Evolutionary conservation across 768 basidiomycete genomes (phyloP).

Genomic region (Brasilioporus rufonigricans): DNA sequence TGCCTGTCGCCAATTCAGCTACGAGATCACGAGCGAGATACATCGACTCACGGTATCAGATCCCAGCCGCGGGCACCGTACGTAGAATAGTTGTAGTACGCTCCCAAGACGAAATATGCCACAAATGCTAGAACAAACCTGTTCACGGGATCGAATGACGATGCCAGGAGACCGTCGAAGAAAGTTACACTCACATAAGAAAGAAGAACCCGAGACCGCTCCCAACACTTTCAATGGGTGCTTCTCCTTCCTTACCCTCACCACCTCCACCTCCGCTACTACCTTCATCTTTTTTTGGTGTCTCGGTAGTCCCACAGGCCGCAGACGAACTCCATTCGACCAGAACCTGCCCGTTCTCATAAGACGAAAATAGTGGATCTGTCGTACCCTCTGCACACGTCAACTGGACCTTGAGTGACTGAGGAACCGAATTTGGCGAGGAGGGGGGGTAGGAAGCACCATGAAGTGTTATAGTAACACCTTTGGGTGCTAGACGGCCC

Average conservation of each 20-base stretch:
- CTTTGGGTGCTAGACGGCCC: slow-evolving; percentile 45
- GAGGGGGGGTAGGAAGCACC: slow-evolving; percentile 62
- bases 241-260: slow-evolving; percentile 18
- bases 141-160: slow-evolving; percentile 39
- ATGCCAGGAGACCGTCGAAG: slow-evolving; percentile 1
- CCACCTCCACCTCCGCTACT: slow-evolving; percentile 13
- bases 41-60: slow-evolving; percentile 74
- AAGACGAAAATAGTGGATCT: slow-evolving; percentile 54
- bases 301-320: slow-evolving; percentile 47
- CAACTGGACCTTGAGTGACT: slow-evolving; percentile 61
- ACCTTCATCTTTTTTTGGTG: slow-evolving; percentile 28
- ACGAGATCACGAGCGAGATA: slow-evolving; percentile 1
- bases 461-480: slow-evolving; percentile 53
- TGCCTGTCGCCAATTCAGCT: slow-evolving; percentile 46
- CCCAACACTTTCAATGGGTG: slow-evolving; percentile 46
- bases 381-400: slow-evolving; percentile 47
- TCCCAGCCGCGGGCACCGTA: slow-evolving; percentile 84
- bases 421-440: slow-evolving; percentile 41
- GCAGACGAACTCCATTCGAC: slow-evolving; percentile 63
- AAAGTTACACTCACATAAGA: slow-evolving; percentile 59
- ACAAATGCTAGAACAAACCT: slow-evolving; percentile 54
- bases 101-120: slow-evolving; percentile 74
- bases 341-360: slow-evolving; percentile 51
- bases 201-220: slow-evolving; percentile 90
- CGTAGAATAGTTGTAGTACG: slow-evolving; percentile 85